Evolutionary conservation across 2,329 filamentous ascomycete genomes (phyloP).

Genomic region (Cercospora zeae-maydis): DNA sequence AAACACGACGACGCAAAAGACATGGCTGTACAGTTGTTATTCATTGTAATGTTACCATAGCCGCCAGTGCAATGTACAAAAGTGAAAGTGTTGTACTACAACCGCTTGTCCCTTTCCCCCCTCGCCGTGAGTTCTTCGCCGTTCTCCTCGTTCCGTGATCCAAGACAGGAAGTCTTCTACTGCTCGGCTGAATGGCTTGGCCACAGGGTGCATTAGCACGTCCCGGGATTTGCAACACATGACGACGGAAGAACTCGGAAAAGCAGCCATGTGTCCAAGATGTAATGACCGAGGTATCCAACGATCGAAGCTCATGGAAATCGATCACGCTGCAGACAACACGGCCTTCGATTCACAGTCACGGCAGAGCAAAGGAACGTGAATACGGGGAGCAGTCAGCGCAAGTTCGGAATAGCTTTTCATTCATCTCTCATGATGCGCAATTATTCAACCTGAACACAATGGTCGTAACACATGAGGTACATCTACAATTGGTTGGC

Average conservation of each 20-base stretch:
- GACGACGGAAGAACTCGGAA: slow-evolving; percentile 1
- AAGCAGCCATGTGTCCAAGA: neutral
- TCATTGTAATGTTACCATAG: neutral
- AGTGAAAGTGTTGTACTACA: too few relatives aligned
- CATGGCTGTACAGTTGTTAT: neutral
- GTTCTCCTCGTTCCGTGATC: neutral
- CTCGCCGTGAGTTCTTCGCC: neutral
- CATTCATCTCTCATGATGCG: slow-evolving; percentile 8
- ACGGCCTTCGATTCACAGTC: neutral
- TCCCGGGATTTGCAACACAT: neutral
- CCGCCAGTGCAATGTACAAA: neutral
- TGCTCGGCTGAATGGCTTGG: neutral
- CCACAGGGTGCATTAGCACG: neutral
- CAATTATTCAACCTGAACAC: neutral
- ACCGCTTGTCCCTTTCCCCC: neutral
- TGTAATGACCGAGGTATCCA: slow-evolving; percentile 8
- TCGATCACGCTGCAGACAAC: neutral
- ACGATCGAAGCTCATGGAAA: neutral
- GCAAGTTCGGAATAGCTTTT: slow-evolving; percentile 1
- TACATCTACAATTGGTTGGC: slow-evolving; percentile 65
- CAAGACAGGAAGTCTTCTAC: neutral
- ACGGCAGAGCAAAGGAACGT: neutral
- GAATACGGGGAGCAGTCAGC: neutral
- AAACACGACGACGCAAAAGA: too few relatives aligned
- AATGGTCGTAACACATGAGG: slow-evolving; percentile 2